Evolutionary conservation across 2,329 filamentous ascomycete species (phyloP), one percentile per base, ranked within the genome.

Genomic region (Clonostachys byssicola): DNA sequence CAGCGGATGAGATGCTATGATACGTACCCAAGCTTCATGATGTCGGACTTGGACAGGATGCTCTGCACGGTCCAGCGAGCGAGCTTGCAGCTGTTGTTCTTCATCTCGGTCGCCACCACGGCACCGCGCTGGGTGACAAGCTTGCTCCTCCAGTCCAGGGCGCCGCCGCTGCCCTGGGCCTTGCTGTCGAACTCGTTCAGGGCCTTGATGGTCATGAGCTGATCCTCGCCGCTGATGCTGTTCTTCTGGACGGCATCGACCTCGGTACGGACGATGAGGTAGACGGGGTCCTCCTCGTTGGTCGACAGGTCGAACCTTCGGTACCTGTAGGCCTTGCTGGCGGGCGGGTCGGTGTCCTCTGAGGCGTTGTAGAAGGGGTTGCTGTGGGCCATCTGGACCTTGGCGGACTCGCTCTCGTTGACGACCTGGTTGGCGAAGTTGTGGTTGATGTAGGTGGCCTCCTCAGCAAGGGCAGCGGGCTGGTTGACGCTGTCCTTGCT

Each of bases 11-110:
- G 36, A 17, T 14, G 36, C 8, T 3, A 12, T 39, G 14, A 30
- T n/a, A 77, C 85, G 55, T 77, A 92, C 88, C 90, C 94, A 67
- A 99, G 85, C 79, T 97, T 99, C 91, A 99, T 96, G 56, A 91
- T 79, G 66, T 99, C 94, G n/a, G 94, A 92, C 74, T 92, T 92
- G 66, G 92, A 92, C 49, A 99, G 83, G 63, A 99, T 96, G 63
- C 88, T 89, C 78, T 99, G 94, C 40, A 92, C 90, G 34, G 94
- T 96, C 94, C 94, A 99, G 67, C 94, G 81, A 49, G 94, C 94
- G 53, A 99, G 85, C 79, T 99, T 99, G 87, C 90, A 95, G 64
- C 85, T 91, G 82, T 99, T 99, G 83, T 99, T 99, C 89, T 99
- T 99, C 94, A 99, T 99, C 77, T 99, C 94, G 12, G 94, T 99